Evolutionary conservation across 1,139 yeast genomes (phyloP).

Genomic region (Lodderomyces pseudojiufengensis): DNA sequence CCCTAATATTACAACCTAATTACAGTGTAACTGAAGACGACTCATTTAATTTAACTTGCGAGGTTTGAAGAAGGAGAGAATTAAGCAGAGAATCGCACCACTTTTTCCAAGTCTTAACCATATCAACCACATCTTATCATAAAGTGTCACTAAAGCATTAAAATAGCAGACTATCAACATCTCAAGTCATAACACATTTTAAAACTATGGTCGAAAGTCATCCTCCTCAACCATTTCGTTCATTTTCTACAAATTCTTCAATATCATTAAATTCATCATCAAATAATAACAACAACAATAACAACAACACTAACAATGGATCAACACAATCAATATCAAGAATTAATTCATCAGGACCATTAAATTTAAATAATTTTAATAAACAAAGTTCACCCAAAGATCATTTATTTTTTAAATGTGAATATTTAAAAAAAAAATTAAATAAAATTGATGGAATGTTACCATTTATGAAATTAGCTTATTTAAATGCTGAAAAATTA

Average conservation of each 20-base stretch:
- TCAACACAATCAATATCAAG: constrained; percentile 29
- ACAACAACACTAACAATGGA: constrained; percentile 8
- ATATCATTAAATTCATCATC: constrained; percentile 25
- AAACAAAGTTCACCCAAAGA: constrained; percentile 62
- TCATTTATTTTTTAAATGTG: constrained; percentile 73
- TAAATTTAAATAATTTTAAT: constrained; percentile 50
- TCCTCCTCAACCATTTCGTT: constrained; percentile 30
- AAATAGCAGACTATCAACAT: no score
- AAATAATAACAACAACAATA: no score
- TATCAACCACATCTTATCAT: no score
- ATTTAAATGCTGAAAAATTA: constrained; percentile 53
- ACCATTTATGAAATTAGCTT: constrained; percentile 62
- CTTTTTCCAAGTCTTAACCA: no score
- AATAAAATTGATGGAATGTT: constrained; percentile 66
- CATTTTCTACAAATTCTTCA: constrained; percentile 36
- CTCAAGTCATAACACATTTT: no score
- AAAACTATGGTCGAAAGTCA: constrained; percentile 3
- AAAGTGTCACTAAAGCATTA: no score
- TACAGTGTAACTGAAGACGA: no score
- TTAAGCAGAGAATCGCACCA: no score
- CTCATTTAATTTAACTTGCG: no score
- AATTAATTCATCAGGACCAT: constrained; percentile 41
- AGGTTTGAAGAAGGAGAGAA: no score
- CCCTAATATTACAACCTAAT: no score
- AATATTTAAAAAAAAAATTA: constrained; percentile 54